Percentiles rank a stretch among this genome's conserved stretches.
phyloP scores from a whole-genome alignment of 2,329 filamentous ascomycete genomes.

The Magnaporthiopsis rhizophila region DNA sequence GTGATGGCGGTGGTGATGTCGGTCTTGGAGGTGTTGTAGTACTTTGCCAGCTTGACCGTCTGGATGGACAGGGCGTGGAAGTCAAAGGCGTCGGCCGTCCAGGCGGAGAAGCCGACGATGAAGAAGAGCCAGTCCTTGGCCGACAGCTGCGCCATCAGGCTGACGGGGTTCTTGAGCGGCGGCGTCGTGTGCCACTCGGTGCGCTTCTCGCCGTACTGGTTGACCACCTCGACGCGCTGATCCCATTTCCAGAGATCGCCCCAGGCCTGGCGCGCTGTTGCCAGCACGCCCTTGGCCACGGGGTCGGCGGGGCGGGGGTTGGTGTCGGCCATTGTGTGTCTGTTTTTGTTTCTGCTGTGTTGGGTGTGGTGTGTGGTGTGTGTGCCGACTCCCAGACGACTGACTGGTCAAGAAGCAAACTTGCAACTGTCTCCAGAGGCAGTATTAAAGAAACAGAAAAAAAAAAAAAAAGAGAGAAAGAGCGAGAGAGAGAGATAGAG shows the following conservation, averaged over 20 bases:
- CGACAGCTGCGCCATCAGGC: constrained; percentile 55
- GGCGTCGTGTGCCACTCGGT: constrained; percentile 63
- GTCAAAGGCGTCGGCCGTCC: constrained; percentile 78
- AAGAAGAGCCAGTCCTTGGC: constrained; percentile 68
- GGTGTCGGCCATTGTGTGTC: constrained; percentile 3
- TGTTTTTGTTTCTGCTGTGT: neutral
- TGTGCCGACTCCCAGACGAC: neutral
- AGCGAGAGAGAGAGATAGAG: too few relatives aligned
- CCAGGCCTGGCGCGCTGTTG: constrained; percentile 19
- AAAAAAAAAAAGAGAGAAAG: neutral
- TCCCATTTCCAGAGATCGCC: constrained; percentile 48
- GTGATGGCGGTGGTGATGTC: constrained; percentile 69
- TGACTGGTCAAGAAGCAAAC: neutral
- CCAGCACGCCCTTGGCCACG: constrained; percentile 52
- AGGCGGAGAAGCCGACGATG: constrained; percentile 63
- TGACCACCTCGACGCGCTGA: constrained; percentile 60
- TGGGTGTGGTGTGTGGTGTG: neutral
- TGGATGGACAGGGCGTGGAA: constrained; percentile 77
- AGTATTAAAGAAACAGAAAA: neutral
- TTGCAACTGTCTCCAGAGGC: neutral
- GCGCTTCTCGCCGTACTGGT: constrained; percentile 45
- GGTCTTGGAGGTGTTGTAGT: constrained; percentile 46
- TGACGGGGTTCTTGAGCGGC: constrained; percentile 62
- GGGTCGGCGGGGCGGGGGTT: constrained; percentile 49
- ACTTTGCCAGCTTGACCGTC: constrained; percentile 57